Base-by-base conservation (phyloP, 208 protist species). In the Trypanosoma theileri region DNA sequence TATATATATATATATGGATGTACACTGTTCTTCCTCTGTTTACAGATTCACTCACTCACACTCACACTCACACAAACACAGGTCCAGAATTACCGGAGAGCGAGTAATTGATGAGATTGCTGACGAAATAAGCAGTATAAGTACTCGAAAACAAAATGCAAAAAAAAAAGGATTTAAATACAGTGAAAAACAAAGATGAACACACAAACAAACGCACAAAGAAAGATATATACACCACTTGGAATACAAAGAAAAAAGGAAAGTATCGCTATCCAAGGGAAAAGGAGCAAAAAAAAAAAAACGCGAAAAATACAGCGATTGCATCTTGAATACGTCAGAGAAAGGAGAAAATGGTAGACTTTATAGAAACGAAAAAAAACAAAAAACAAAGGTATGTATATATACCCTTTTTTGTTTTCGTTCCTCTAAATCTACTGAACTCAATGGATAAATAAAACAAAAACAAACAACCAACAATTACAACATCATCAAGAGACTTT, bases 1-100 rank as follows among this genome's bases (percentile, higher is more conserved):
- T 52, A 4, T 50, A 52, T 50, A 62, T 26, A 61, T 21, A 61
- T n/a, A n/a, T n/a, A n/a, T n/a, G n/a, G n/a, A n/a, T n/a, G n/a
- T n/a, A n/a, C n/a, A n/a, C n/a, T n/a, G n/a, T n/a, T n/a, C n/a
- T n/a, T n/a, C n/a, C n/a, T n/a, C n/a, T n/a, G n/a, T n/a, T n/a
- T n/a, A n/a, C n/a, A 40, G 24, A n/a, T 50, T 48, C n/a, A 19
- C 42, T 42, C 42, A 6, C 19, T 28, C 22, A 56, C 19, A 56
- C 3, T 22, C 22, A 56, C 10, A 35, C 2, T 21, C 1, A 24
- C 6, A 56, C 52, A 56, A 1, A 35, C 19, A 7, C 1, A 56
- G 10, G 52, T 0, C 4, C 13, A 35, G 1, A 22, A 22, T 24
- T n/a, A 22, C 8, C 8, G 24, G 24, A 56, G 10, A 22, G n/a